phyloP scores from a whole-genome alignment of 2,329 filamentous ascomycete species.

The Daldinia sp. region DNA sequence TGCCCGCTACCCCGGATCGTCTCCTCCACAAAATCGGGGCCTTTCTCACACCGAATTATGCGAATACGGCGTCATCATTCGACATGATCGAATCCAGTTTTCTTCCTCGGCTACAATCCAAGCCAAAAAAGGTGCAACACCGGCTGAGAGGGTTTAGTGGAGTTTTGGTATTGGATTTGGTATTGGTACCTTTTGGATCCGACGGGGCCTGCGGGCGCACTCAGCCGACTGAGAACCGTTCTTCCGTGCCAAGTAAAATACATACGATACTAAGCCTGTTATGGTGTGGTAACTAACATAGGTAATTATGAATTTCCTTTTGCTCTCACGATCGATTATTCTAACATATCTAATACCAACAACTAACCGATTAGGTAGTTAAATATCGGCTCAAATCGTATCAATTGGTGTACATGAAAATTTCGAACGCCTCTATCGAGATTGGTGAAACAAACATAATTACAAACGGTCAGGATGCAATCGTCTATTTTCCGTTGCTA shows the following conservation, averaged over 20 bases:
- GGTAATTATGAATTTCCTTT: constrained; percentile 16
- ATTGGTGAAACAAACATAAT: constrained; percentile 2
- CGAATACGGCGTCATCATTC: constrained; percentile 29
- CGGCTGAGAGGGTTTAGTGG: constrained; percentile 12
- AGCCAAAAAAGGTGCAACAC: constrained; percentile 12
- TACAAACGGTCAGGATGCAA: neutral
- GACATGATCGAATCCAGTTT: constrained; percentile 14
- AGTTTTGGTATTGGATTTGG: constrained; percentile 6
- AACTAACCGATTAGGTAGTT: no score
- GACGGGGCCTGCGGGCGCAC: neutral
- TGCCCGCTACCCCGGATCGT: constrained; percentile 33
- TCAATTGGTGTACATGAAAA: neutral
- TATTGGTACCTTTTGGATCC: neutral
- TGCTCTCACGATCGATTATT: neutral
- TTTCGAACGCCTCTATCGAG: neutral
- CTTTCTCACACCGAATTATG: constrained; percentile 11
- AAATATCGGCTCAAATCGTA: neutral
- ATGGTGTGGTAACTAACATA: constrained; percentile 7
- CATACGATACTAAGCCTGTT: neutral
- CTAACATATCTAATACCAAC: no score
- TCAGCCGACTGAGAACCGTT: constrained; percentile 1
- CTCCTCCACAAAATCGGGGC: constrained; percentile 25
- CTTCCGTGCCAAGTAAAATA: neutral
- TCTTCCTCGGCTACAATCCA: constrained; percentile 25
- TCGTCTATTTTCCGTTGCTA: neutral